A percentile compares a stretch with the other conserved stretches of the same genome.
Conservation (phyloP, 106 monocot species). For the Acorus calamus region DNA sequence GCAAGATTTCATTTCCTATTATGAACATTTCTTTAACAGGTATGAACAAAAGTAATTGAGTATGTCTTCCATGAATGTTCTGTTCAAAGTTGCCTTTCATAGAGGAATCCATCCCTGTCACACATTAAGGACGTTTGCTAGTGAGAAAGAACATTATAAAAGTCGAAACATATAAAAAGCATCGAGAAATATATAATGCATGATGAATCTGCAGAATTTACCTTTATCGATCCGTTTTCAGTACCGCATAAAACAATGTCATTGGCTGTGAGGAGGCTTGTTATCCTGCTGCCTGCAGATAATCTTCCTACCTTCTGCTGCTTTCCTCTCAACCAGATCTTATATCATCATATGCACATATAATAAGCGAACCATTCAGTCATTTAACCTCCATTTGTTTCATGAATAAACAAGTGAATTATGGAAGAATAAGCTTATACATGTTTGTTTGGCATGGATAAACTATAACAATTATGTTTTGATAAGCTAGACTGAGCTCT, state of each 20-base stretch:
- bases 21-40: too few species aligned
- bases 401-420: too few species aligned
- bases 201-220: constrained; percentile 1
- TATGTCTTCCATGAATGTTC: too few species aligned
- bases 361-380: too few species aligned
- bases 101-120: constrained; percentile 76
- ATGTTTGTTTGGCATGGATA: too few species aligned
- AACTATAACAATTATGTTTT: too few species aligned
- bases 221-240: constrained; percentile 89
- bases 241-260: constrained; percentile 82
- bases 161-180: neutral
- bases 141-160: constrained; percentile 2
- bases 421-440: too few species aligned
- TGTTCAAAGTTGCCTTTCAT: constrained; percentile 7
- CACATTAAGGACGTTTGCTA: neutral
- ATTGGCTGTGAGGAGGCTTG: constrained; percentile 69
- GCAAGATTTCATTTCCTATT: too few species aligned
- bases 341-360: neutral
- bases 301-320: constrained; percentile 89
- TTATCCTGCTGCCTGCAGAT: constrained; percentile 86
- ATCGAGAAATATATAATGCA: neutral
- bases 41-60: too few species aligned
- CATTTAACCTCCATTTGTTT: too few species aligned
- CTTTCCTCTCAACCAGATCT: constrained; percentile 88
- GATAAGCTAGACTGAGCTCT: too few species aligned